phyloP scores from a whole-genome alignment of 2,329 filamentous ascomycete genomes.

The Aschersonia sp. region DNA sequence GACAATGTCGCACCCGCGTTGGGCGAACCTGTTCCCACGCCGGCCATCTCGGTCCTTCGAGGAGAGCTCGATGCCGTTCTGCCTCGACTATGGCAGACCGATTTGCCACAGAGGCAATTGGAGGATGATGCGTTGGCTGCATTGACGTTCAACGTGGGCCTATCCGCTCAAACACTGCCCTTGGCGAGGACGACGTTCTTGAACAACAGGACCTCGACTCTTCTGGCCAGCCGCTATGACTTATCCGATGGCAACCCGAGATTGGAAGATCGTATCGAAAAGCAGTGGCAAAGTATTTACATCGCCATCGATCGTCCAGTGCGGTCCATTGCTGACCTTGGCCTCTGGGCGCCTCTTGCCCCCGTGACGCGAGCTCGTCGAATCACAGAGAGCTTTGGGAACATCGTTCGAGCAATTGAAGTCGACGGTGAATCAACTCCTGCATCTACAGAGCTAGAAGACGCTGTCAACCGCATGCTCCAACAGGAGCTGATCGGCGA shows the following conservation, averaged over 20 bases:
- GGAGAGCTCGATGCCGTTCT: constrained; percentile 25
- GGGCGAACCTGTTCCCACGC: constrained; percentile 14
- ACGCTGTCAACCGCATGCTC: constrained; percentile 44
- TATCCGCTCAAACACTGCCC: constrained; percentile 37
- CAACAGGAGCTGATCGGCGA: constrained; percentile 14
- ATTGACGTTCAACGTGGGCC: constrained; percentile 25
- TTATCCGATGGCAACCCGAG: constrained; percentile 8
- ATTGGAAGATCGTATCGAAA: constrained; percentile 17
- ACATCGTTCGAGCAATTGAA: constrained; percentile 57
- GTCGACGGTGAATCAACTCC: constrained; percentile 32
- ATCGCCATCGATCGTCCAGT: constrained; percentile 10
- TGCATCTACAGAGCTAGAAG: constrained; percentile 60
- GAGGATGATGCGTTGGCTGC: constrained; percentile 22
- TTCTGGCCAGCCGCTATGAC: constrained; percentile 25
- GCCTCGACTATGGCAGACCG: constrained; percentile 28
- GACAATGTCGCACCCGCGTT: constrained; percentile 33
- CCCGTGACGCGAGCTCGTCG: constrained; percentile 48
- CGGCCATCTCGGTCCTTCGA: constrained; percentile 38
- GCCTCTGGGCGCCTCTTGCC: constrained; percentile 33
- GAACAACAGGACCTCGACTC: constrained; percentile 48
- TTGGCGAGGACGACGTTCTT: constrained; percentile 68
- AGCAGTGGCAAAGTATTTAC: constrained; percentile 22
- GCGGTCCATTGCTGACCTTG: constrained; percentile 9
- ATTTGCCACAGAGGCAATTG: constrained; percentile 11
- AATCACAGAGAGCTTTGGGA: constrained; percentile 57